These are phyloP conservation scores for Grigorovia jiainica DNA, from an alignment of 805 yeast species.

Conservation along the genomic window DNA sequence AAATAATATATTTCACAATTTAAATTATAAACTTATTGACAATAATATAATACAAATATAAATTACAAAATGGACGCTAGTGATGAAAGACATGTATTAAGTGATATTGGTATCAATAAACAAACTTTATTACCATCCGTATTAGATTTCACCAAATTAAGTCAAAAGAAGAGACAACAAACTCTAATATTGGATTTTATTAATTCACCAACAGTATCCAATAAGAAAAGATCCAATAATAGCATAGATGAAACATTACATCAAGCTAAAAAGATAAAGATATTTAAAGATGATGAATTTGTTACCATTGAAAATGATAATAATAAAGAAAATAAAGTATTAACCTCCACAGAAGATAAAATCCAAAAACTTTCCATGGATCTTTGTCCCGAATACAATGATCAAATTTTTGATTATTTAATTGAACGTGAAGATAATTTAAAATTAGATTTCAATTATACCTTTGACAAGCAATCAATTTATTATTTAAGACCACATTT, in stretches of 20 bases:
- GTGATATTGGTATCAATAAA: constrained; percentile 1
- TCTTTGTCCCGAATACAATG: constrained; percentile 56
- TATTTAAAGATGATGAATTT: constrained; percentile 42
- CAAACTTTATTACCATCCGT: constrained; percentile 1
- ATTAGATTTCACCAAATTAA: background rate
- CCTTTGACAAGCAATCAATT: constrained; percentile 40
- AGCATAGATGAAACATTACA: background rate
- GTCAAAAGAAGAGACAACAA: constrained; percentile 2
- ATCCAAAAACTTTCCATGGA: no score
- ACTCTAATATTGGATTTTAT: background rate
- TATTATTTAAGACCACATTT: constrained; percentile 64
- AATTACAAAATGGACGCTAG: background rate
- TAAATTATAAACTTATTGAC: no score
- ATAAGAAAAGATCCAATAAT: background rate
- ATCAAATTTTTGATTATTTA: constrained; percentile 72
- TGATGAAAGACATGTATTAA: background rate
- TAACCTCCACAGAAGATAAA: no score
- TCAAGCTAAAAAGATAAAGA: background rate
- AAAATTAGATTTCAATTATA: constrained; percentile 57
- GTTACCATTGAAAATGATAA: constrained; percentile 36
- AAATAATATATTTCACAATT: no score
- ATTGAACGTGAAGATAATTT: constrained; percentile 57
- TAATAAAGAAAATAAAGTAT: constrained; percentile 46
- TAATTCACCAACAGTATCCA: constrained; percentile 1
- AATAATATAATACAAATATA: background rate